Evolutionary conservation across 768 basidiomycete genomes (phyloP).

Genomic region (Psilocybe cubensis): DNA sequence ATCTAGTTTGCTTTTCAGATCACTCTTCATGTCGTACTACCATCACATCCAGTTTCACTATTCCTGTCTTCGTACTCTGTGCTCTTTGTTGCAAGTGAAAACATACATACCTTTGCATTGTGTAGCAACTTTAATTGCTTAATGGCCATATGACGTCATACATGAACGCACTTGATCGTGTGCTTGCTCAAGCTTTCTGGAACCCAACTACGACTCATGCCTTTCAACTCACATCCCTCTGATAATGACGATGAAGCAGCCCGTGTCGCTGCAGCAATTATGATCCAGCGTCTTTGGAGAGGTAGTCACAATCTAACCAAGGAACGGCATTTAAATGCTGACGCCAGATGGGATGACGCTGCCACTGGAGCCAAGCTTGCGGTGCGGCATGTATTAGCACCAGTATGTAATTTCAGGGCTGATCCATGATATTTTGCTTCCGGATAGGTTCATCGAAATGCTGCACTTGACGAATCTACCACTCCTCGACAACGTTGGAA

Average conservation of each 20-base stretch:
- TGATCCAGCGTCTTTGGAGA: constrained; percentile 46
- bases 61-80: constrained; percentile 11
- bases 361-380: constrained; percentile 37
- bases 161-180: constrained; percentile 1
- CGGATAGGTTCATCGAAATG: constrained; percentile 41
- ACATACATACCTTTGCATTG: constrained; percentile 35
- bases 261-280: constrained; percentile 32
- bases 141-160: constrained; percentile 38
- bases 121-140: constrained; percentile 45
- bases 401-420: neutral
- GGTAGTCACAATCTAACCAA: constrained; percentile 27
- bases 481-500: constrained; percentile 49
- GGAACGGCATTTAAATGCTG: constrained; percentile 30
- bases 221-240: neutral
- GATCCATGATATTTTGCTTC: neutral
- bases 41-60: constrained; percentile 16
- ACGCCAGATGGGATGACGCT: constrained; percentile 43
- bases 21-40: constrained; percentile 21
- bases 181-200: neutral
- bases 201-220: neutral
- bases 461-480: constrained; percentile 49
- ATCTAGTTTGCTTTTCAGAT: constrained; percentile 8
- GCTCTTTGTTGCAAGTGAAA: constrained; percentile 13
- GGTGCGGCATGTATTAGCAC: constrained; percentile 30
- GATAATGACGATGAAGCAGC: constrained; percentile 20